A percentile compares a stretch with the other conserved stretches of the same genome.
Evolutionary conservation across 2,329 filamentous ascomycete genomes (phyloP).

Genomic region (Purpureocillium takamizusanense): DNA sequence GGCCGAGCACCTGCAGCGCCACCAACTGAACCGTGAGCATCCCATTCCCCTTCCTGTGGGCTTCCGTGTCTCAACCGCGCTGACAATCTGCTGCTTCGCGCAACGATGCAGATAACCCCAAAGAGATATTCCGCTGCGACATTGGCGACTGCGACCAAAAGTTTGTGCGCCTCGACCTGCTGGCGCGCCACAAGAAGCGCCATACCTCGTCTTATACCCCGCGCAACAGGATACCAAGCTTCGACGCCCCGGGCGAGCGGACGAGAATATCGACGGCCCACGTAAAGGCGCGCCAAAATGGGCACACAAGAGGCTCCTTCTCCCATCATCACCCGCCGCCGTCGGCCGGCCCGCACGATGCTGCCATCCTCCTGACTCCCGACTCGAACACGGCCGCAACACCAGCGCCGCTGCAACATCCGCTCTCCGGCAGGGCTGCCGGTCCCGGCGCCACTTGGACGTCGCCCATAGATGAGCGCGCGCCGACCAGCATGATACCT

Average conservation of each 20-base stretch:
- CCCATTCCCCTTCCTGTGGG: constrained; percentile 1
- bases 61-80: background rate
- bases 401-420: constrained; percentile 14
- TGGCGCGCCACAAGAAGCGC: constrained; percentile 58
- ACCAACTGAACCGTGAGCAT: constrained; percentile 70
- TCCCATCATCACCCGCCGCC: constrained; percentile 3
- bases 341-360: constrained; percentile 32
- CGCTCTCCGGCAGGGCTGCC: constrained; percentile 6
- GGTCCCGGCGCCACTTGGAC: constrained; percentile 13
- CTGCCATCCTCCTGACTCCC: constrained; percentile 34
- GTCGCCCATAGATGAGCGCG: constrained; percentile 24
- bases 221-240: constrained; percentile 40
- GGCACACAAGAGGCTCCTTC: background rate
- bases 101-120: constrained; percentile 55
- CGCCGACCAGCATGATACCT: constrained; percentile 23
- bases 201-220: constrained; percentile 48
- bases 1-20: constrained; percentile 72
- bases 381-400: constrained; percentile 24
- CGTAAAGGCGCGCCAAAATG: constrained; percentile 1
- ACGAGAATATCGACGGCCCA: background rate
- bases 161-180: constrained; percentile 72
- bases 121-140: constrained; percentile 72
- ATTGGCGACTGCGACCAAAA: constrained; percentile 64
- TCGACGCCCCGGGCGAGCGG: constrained; percentile 24
- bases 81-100: background rate